phyloP scores from a whole-genome alignment of 2,329 filamentous ascomycete genomes.

The Penicillium sp. region DNA sequence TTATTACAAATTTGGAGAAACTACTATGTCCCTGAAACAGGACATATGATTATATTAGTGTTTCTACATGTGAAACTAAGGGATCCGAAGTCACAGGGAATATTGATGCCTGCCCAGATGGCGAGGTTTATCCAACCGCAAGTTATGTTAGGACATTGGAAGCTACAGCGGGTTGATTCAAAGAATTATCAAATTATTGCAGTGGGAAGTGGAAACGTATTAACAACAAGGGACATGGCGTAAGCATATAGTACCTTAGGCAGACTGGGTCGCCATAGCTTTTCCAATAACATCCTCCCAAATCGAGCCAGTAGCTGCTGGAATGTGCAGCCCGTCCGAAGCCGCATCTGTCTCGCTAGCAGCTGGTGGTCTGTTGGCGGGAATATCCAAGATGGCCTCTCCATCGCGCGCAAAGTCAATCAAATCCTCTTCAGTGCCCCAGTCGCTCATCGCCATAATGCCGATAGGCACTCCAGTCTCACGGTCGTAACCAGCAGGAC shows the following conservation, averaged over 20 bases:
- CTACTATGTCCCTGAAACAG: too few species aligned
- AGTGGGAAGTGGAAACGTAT: neutral
- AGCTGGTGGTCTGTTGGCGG: slow-evolving; percentile 9
- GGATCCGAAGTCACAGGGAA: too few species aligned
- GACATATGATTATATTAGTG: too few species aligned
- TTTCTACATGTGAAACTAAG: too few species aligned
- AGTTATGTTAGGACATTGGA: too few species aligned
- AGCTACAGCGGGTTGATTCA: neutral
- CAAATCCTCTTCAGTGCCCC: slow-evolving; percentile 54
- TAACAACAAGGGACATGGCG: neutral
- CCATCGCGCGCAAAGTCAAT: slow-evolving; percentile 55
- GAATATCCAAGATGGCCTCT: slow-evolving; percentile 46
- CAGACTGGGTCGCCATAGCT: neutral
- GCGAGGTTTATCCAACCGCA: too few species aligned
- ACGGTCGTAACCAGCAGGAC: slow-evolving; percentile 70
- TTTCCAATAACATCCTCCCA: slow-evolving; percentile 41
- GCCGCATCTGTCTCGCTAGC: slow-evolving; percentile 5
- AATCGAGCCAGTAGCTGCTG: slow-evolving; percentile 24
- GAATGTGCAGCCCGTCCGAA: slow-evolving; percentile 28
- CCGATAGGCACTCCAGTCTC: slow-evolving; percentile 48
- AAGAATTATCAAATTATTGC: neutral
- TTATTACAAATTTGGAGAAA: too few species aligned
- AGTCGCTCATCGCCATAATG: slow-evolving; percentile 56
- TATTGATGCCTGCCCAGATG: too few species aligned
- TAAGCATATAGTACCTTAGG: neutral